Conservation (phyloP, 306 rosid genomes). For the Astragalus membranaceus region DNA sequence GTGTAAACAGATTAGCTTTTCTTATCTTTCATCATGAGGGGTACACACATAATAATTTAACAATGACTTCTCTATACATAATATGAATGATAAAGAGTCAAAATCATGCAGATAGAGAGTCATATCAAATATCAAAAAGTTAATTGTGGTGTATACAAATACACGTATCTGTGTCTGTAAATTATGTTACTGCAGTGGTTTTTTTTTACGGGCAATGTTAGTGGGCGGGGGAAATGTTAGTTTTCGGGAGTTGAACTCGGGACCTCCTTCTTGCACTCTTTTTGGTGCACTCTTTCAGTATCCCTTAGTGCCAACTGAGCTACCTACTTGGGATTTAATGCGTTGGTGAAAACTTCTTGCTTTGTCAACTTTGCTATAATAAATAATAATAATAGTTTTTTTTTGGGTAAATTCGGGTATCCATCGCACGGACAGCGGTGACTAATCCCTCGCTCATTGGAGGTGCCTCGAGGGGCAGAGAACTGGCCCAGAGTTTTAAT, state of each 20-base stretch:
- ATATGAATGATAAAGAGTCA: conserved; percentile 23
- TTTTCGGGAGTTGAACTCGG: no score
- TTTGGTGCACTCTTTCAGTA: no score
- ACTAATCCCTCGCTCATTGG: no score
- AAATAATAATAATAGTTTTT: conserved; percentile 11
- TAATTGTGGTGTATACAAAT: background rate
- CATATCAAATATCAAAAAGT: conserved; percentile 27
- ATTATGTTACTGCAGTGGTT: background rate
- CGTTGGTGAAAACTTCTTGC: conserved; percentile 23
- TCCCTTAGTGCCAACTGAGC: no score
- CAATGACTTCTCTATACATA: background rate
- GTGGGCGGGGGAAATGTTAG: no score
- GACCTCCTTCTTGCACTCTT: no score
- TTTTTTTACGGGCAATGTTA: no score
- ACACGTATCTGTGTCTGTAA: conserved; percentile 3
- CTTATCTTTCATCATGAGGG: background rate
- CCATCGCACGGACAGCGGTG: no score
- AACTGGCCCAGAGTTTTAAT: no score
- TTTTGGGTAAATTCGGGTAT: no score
- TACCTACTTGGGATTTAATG: no score
- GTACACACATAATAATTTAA: background rate
- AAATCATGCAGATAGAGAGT: conserved; percentile 29
- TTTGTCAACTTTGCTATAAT: conserved; percentile 27
- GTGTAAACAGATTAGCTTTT: background rate
- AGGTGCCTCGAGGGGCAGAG: no score